Evolutionary conservation across 169 alveolate species (phyloP).

Genomic region (Plasmodium sp.): DNA sequence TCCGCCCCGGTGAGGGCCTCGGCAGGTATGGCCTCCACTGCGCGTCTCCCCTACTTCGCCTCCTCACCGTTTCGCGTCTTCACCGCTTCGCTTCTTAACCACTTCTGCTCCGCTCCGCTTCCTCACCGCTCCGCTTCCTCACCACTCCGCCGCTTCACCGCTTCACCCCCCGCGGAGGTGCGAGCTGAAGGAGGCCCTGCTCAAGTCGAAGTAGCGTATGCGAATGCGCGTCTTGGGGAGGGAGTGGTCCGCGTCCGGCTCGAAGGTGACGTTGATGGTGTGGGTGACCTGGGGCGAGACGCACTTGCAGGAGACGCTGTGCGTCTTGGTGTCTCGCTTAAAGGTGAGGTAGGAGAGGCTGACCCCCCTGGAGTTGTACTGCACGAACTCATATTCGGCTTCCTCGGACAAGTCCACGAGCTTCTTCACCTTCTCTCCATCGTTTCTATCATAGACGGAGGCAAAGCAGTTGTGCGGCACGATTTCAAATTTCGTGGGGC

Average conservation of each 20-base stretch:
- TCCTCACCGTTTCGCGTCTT: too few relatives aligned
- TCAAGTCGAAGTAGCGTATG: conserved; percentile 12
- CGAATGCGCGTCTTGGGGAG: background rate
- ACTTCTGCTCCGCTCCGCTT: background rate
- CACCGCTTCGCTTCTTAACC: background rate
- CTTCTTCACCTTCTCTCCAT: conserved; percentile 9
- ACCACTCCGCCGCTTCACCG: background rate
- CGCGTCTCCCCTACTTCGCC: background rate
- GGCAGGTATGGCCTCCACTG: background rate
- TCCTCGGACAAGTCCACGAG: background rate
- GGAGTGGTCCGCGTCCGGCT: background rate
- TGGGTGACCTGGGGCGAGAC: background rate
- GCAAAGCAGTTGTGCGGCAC: conserved; percentile 31
- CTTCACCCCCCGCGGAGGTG: background rate
- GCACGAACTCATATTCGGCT: conserved; percentile 26
- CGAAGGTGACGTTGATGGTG: conserved; percentile 6
- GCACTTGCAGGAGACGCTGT: conserved; percentile 35
- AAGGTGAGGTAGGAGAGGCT: conserved; percentile 38
- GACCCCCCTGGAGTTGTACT: conserved; percentile 19
- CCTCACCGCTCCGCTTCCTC: background rate
- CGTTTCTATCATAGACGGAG: conserved; percentile 24
- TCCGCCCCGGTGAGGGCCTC: background rate
- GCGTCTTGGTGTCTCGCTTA: background rate
- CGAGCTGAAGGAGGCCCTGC: background rate
- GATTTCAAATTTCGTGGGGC: conserved; percentile 9